These are phyloP conservation scores for Pseudogymnoascus verrucosus DNA, from an alignment of 2,329 filamentous ascomycete genomes.

Conservation along the genomic window DNA sequence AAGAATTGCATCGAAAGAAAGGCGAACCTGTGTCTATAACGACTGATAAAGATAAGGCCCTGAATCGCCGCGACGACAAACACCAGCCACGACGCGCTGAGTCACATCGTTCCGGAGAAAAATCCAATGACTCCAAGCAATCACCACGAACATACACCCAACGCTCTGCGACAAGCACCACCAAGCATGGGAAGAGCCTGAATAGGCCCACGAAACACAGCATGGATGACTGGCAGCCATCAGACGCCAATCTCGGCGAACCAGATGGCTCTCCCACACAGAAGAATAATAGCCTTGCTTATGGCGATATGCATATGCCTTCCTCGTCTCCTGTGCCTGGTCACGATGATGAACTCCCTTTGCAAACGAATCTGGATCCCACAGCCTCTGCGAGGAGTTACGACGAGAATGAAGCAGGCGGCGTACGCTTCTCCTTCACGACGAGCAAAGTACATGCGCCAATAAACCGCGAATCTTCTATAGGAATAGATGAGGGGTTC, in stretches of 20 bases:
- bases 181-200: not conserved
- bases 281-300: constrained; percentile 1
- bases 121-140: not conserved
- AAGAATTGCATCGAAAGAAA: not conserved
- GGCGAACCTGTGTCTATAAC: not conserved
- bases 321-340: not conserved
- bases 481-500: constrained; percentile 1
- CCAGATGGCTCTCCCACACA: constrained; percentile 2
- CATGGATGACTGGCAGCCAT: constrained; percentile 5
- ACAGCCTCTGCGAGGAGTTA: not conserved
- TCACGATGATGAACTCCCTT: not conserved
- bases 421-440: not conserved
- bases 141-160: not conserved
- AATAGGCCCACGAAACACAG: not conserved
- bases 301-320: not conserved
- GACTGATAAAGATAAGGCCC: not conserved
- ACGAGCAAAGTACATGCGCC: not conserved
- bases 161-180: not conserved
- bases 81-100: not conserved
- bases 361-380: not conserved
- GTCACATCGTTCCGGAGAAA: not conserved
- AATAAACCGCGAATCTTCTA: not conserved
- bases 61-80: not conserved
- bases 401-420: not conserved
- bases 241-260: not conserved